A percentile compares a stretch with the other conserved stretches of the same genome.
phyloP scores from a whole-genome alignment of 2,329 filamentous ascomycete genomes.

The Tetracladium maxilliforme region DNA sequence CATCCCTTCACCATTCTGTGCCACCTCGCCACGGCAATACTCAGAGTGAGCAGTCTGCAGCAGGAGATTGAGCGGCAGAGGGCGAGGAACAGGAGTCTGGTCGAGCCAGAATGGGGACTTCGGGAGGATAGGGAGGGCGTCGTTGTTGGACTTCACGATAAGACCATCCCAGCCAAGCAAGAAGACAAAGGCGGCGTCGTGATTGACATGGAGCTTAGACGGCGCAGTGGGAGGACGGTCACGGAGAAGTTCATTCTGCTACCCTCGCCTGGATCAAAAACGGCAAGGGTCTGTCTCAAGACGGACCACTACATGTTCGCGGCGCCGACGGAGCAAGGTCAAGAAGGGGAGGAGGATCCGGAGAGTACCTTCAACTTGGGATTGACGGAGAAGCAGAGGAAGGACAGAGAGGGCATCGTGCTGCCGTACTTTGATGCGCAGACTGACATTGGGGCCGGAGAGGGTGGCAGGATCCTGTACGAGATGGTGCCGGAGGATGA shows the following conservation, averaged over 20 bases:
- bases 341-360: slow-evolving; percentile 32
- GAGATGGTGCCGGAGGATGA: slow-evolving; percentile 96
- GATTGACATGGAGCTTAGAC: slow-evolving; percentile 71
- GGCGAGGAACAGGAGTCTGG: slow-evolving; percentile 62
- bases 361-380: slow-evolving; percentile 75
- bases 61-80: slow-evolving; percentile 62
- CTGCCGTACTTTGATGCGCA: slow-evolving; percentile 96
- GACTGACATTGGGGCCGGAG: slow-evolving; percentile 60
- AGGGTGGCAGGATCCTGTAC: slow-evolving; percentile 87
- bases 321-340: slow-evolving; percentile 23
- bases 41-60: slow-evolving; percentile 57
- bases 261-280: slow-evolving; percentile 11
- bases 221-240: slow-evolving; percentile 68
- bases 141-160: slow-evolving; percentile 46
- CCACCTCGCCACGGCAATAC: slow-evolving; percentile 79
- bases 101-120: slow-evolving; percentile 66
- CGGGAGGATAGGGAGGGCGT: slow-evolving; percentile 66
- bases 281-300: no score
- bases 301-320: slow-evolving; percentile 64
- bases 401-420: slow-evolving; percentile 77
- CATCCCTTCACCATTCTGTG: slow-evolving; percentile 56
- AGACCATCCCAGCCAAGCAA: slow-evolving; percentile 23
- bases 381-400: slow-evolving; percentile 79
- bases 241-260: slow-evolving; percentile 47
- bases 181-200: slow-evolving; percentile 39